Evolutionary conservation across 2,329 filamentous ascomycete genomes (phyloP).

Genomic region (Fusarium anthophilum): DNA sequence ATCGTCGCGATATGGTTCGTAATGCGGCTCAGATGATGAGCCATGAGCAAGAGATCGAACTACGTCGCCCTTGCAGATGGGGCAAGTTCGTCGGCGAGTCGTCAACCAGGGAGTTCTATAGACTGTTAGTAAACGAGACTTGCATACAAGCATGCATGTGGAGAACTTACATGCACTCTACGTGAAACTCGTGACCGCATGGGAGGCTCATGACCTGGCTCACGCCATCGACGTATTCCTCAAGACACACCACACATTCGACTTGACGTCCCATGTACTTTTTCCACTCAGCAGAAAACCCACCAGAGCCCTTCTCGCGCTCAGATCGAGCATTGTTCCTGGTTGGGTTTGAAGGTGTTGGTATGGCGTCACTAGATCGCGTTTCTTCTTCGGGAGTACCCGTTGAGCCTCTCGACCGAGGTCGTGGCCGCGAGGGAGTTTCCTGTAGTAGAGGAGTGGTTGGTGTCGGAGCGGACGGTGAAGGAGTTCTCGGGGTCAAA

Average conservation of each 20-base stretch:
- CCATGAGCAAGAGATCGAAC: conserved; percentile 73
- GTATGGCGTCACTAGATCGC: conserved; percentile 54
- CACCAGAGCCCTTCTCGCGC: conserved; percentile 59
- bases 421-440: conserved; percentile 61
- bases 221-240: conserved; percentile 95
- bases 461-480: conserved; percentile 72
- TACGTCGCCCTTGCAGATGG: conserved; percentile 98
- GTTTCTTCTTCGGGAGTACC: conserved; percentile 64
- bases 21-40: conserved; percentile 60
- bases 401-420: conserved; percentile 72
- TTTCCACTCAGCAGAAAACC: conserved; percentile 64
- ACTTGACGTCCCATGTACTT: conserved; percentile 75
- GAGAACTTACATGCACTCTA: conserved; percentile 91
- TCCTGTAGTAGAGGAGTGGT: conserved; percentile 83
- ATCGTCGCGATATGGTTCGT: conserved; percentile 66
- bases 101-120: conserved; percentile 93
- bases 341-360: conserved; percentile 48
- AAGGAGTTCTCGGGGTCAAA: conserved; percentile 66
- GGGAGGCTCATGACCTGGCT: conserved; percentile 96
- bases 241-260: conserved; percentile 95
- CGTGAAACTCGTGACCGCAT: conserved; percentile 98
- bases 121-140: conserved; percentile 20
- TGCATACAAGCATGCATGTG: not conserved
- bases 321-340: conserved; percentile 48
- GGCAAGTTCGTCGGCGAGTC: conserved; percentile 93